Percentiles rank a stretch among this genome's conserved stretches.
Conservation (phyloP, 1,284 basidiomycete species). For the Calocybe gambosa region DNA sequence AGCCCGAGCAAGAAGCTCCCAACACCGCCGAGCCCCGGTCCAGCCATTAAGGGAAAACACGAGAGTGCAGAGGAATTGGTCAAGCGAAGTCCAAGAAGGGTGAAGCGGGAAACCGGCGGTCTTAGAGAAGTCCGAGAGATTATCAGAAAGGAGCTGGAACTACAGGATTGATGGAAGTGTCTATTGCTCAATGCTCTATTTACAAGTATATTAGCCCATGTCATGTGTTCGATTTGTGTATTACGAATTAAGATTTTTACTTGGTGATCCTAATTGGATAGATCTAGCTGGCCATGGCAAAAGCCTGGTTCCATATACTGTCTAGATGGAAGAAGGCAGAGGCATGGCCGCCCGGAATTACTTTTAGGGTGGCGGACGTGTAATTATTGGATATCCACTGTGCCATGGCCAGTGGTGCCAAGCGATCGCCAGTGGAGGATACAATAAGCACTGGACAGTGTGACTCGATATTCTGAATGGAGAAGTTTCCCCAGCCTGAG, state of each 20-base stretch:
- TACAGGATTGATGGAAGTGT: conserved; percentile 43
- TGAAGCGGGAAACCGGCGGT: conserved; percentile 63
- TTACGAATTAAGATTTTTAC: background rate
- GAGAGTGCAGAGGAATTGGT: conserved; percentile 55
- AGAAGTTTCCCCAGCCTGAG: conserved; percentile 47
- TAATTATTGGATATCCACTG: conserved; percentile 40
- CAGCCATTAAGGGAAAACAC: conserved; percentile 28
- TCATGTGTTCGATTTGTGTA: conserved; percentile 9
- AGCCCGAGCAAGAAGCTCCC: conserved; percentile 25
- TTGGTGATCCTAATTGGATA: background rate
- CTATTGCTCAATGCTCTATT: conserved; percentile 26
- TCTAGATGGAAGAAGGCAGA: conserved; percentile 36
- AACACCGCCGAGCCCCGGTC: conserved; percentile 32
- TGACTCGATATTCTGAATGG: conserved; percentile 35
- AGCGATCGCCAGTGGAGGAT: conserved; percentile 31
- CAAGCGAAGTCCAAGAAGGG: conserved; percentile 61
- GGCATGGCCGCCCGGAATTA: conserved; percentile 43
- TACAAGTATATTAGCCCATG: conserved; percentile 18
- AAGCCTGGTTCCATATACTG: conserved; percentile 39
- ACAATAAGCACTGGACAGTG: conserved; percentile 40
- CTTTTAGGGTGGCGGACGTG: conserved; percentile 29
- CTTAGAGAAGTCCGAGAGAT: conserved; percentile 73
- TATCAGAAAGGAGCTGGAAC: conserved; percentile 68
- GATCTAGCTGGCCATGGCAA: conserved; percentile 15
- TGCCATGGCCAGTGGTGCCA: conserved; percentile 34